Base-by-base conservation (phyloP, 1,284 basidiomycete species). In the Malassezia equina region DNA sequence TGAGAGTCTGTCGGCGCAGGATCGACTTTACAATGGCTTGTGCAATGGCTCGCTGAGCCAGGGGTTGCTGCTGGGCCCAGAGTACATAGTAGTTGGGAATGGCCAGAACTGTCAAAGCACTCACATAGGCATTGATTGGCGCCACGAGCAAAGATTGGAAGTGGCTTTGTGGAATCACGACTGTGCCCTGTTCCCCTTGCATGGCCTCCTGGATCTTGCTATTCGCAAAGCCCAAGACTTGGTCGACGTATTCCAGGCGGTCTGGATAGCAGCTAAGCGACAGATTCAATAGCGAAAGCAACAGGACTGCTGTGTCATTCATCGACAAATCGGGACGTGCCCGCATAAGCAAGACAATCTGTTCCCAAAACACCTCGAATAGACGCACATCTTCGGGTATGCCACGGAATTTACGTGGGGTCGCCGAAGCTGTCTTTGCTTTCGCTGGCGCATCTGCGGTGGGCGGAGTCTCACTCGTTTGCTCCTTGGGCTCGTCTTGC, bases 301-400 rank as follows among this genome's bases (percentile, higher is more conserved):
- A 59, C 46, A 73, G 52, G 4, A 68, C 69, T 12, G 71, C 67
- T 29, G 64, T 68, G 48, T 73, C 71, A 44, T 69, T 62, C 31
- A 68, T 61, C 2, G 70, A 69, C n/a, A 73, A 60, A 31, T 73
- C 71, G 4, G 71, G 68, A n/a, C 71, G 59, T 17, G 71, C 71
- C 7, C 61, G 64, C 58, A 73, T 71, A 19, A 73, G 67, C 52
- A 66, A 59, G 12, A 72, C 67, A 24, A 73, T 66, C 53, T 73
- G 71, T 55, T 67, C 68, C 71, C 71, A 73, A 29, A 73, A 73
- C 9, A 73, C 70, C 48, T 73, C 71, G 53, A 73, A 73, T 24
- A 73, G 66, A 28, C 61, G 65, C 24, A 73, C 68, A 45, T 72
- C 64, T 44, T 71, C 68, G 0, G 71, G 71, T 28, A 73, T 72